Percentiles rank a stretch among this genome's conserved stretches.
phyloP scores from a whole-genome alignment of 2,329 filamentous ascomycete species.

The Talaromyces sp. region DNA sequence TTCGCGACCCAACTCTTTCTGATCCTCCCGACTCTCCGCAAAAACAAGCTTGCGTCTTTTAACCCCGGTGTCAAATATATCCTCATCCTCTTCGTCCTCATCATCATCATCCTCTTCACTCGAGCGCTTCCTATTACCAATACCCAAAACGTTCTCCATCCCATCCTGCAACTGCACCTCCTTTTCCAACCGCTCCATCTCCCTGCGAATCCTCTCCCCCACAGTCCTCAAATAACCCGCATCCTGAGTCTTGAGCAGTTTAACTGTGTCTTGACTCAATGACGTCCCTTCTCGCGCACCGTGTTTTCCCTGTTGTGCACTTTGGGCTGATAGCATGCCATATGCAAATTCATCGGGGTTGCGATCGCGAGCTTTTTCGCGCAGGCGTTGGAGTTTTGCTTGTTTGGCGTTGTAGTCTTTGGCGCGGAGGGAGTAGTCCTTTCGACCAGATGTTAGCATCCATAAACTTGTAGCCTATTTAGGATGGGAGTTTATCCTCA shows the following conservation, averaged over 20 bases:
- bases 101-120: conserved; percentile 23
- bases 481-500: conserved; percentile 28
- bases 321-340: conserved; percentile 57
- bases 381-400: conserved; percentile 55
- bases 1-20: conserved; percentile 26
- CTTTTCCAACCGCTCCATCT: conserved; percentile 50
- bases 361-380: conserved; percentile 57
- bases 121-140: conserved; percentile 1
- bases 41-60: conserved; percentile 35
- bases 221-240: conserved; percentile 59
- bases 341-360: conserved; percentile 67
- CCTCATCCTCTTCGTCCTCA: conserved; percentile 24
- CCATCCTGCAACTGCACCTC: conserved; percentile 43
- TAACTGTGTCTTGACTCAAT: conserved; percentile 56
- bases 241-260: conserved; percentile 64
- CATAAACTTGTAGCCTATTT: too few relatives aligned
- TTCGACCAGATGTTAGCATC: too few relatives aligned
- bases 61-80: conserved; percentile 20
- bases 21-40: conserved; percentile 37
- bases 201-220: conserved; percentile 53
- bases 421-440: conserved; percentile 63
- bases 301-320: conserved; percentile 42
- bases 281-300: conserved; percentile 43
- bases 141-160: conserved; percentile 30
- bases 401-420: conserved; percentile 63